Base-by-base conservation (phyloP, 495 filamentous ascomycete genomes). In the Hapsidospora chrysogenum region DNA sequence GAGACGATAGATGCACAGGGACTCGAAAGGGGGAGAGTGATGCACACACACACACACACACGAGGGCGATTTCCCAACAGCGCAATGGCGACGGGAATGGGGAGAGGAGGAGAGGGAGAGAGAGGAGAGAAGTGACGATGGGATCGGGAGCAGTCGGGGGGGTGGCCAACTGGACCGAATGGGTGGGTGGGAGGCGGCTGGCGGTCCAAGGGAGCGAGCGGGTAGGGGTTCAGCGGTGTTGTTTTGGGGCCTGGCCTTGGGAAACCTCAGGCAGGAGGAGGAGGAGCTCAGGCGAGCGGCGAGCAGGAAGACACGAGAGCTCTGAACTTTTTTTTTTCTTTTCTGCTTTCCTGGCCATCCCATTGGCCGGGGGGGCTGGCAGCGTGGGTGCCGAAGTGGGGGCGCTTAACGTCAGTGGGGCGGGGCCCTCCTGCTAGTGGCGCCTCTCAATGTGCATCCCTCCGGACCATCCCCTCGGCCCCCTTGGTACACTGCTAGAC, bases 271-370 rank as follows among this genome's bases (percentile, higher is more conserved):
- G 21, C 17, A 26, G 29, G 21, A 22, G 36, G 29, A 36, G 37
- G 38, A 37, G 42, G 39, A 31, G 38, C 23, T 11, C 23, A 40
- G 27, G 36, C 35, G 29, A 42, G 16, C 22, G 26, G 38, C 34
- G 38, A 30, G 31, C 18, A 34, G 30, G 21, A 36, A 36, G 33
- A n/a, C 22, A 27, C 33, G 22, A 36, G 33, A 26, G 21, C 33
- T 25, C 17, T 45, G 42, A 47, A 44, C 50, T 50, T 50, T 53
- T 53, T 52, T 47, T 44, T 40, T 17, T 26, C 39, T 40, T 52
- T 53, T 50, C 45, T 44, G 37, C n/a, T 26, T 41, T 40, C 48
- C 40, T 22, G 5, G 3, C n/a, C n/a, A 25, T 28, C 33, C 33
- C 17, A 36, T 36, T 36, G 33, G 33, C 9, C 22, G 10, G 2